Conservation (phyloP, 1,284 basidiomycete genomes). For the Trichosporon inkin region DNA sequence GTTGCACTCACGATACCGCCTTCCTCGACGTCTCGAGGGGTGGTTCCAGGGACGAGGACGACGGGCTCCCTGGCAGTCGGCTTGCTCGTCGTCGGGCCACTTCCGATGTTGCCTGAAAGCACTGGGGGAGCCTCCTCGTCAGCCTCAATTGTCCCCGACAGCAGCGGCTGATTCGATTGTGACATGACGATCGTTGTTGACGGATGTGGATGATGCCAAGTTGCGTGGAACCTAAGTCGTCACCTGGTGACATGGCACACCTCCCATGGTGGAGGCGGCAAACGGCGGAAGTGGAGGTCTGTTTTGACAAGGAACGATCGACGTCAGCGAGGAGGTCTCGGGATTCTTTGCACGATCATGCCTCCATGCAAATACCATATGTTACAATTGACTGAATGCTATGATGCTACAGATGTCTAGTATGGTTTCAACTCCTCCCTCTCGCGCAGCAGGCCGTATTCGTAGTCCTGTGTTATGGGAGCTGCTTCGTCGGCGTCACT, state of each 20-base stretch:
- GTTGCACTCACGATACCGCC: constrained; percentile 45
- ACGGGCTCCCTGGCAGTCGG: constrained; percentile 27
- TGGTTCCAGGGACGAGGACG: constrained; percentile 45
- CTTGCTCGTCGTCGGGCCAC: constrained; percentile 10
- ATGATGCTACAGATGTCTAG: constrained; percentile 15
- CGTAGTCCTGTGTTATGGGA: constrained; percentile 27
- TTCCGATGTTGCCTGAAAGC: constrained; percentile 45
- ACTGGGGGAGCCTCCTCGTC: constrained; percentile 40
- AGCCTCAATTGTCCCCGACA: constrained; percentile 51
- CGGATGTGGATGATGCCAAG: not conserved
- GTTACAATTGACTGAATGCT: not conserved
- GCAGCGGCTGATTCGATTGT: constrained; percentile 27
- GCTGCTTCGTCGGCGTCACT: constrained; percentile 47
- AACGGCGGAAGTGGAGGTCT: not conserved
- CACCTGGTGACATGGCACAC: constrained; percentile 7
- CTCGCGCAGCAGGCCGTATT: constrained; percentile 40
- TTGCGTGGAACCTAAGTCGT: not conserved
- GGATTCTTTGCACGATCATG: not conserved
- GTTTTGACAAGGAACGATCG: not conserved
- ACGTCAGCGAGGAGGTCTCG: no score
- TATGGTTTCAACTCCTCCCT: constrained; percentile 42
- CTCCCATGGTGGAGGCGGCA: not conserved
- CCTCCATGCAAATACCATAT: not conserved
- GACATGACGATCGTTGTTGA: constrained; percentile 33
- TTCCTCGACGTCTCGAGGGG: constrained; percentile 35